Conservation (phyloP, 768 basidiomycete genomes). For the Hygrophorus pudorinus region DNA sequence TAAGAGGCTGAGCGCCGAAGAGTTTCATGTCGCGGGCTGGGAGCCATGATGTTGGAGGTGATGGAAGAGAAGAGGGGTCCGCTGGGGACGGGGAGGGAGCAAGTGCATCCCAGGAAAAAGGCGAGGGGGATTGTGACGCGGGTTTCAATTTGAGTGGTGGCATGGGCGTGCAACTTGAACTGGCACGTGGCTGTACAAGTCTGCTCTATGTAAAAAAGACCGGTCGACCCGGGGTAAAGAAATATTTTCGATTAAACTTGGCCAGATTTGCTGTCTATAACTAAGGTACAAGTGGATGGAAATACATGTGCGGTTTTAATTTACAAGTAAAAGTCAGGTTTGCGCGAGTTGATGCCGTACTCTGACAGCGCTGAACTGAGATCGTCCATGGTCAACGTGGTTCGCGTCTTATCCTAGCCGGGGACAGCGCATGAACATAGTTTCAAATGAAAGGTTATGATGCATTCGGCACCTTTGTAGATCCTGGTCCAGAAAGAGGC, state of each 20-base stretch:
- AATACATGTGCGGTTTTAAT: no score
- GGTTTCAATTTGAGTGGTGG: constrained; percentile 34
- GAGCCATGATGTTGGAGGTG: constrained; percentile 80
- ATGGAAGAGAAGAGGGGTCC: constrained; percentile 36
- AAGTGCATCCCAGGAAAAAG: constrained; percentile 56
- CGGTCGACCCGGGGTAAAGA: no score
- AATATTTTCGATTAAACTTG: no score
- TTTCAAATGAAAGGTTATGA: background rate
- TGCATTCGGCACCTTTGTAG: constrained; percentile 42
- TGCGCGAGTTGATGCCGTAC: constrained; percentile 89
- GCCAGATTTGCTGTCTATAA: no score
- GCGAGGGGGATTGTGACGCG: constrained; percentile 33
- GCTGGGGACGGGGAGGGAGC: constrained; percentile 23
- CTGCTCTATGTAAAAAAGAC: background rate
- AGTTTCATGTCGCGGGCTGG: constrained; percentile 82
- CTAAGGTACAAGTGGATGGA: no score
- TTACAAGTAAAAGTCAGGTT: constrained; percentile 89
- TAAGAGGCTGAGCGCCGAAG: constrained; percentile 71
- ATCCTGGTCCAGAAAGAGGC: constrained; percentile 44
- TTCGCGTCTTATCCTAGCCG: constrained; percentile 77
- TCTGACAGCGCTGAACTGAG: constrained; percentile 87
- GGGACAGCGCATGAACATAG: background rate
- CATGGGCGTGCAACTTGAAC: background rate
- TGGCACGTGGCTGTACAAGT: background rate
- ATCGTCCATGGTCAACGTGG: constrained; percentile 96